Conservation (phyloP, 345 rosid genomes). For the Diplotaxis tenuifolia region DNA sequence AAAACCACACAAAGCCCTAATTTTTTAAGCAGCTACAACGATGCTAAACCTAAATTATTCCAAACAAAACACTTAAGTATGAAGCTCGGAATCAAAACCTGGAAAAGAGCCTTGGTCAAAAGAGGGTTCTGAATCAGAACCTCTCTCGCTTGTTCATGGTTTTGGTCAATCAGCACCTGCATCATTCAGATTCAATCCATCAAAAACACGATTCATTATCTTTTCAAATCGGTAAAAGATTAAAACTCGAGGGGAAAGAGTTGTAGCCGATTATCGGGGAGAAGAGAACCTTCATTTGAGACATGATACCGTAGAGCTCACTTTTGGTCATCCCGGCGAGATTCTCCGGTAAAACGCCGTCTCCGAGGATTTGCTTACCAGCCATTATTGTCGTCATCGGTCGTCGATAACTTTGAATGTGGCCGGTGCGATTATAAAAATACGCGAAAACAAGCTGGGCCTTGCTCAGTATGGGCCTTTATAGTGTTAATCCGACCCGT, state of each 20-base stretch:
- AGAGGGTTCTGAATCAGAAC: conserved; percentile 79
- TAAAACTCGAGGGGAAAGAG: conserved; percentile 1
- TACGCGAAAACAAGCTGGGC: not conserved
- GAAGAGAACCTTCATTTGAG: conserved; percentile 72
- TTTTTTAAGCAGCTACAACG: conserved; percentile 2
- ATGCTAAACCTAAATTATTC: not conserved
- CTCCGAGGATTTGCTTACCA: conserved; percentile 66
- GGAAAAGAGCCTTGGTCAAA: conserved; percentile 91
- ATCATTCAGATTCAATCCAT: not conserved
- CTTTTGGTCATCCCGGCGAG: conserved; percentile 91
- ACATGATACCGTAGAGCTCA: conserved; percentile 92
- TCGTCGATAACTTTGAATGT: not conserved
- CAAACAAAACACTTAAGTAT: not conserved
- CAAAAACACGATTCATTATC: not conserved
- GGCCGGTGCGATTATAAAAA: not conserved
- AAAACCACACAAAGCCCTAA: conserved; percentile 24
- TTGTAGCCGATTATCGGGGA: not conserved
- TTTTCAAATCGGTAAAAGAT: not conserved
- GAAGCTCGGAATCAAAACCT: no score
- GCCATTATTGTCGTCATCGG: conserved; percentile 62
- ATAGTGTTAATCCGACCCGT: not conserved
- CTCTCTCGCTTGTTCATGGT: conserved; percentile 81
- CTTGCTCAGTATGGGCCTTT: not conserved
- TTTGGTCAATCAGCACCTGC: conserved; percentile 88
- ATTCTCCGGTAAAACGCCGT: conserved; percentile 60